phyloP scores from a whole-genome alignment of 176 grass and related monocot species.

The Typha latifolia region DNA sequence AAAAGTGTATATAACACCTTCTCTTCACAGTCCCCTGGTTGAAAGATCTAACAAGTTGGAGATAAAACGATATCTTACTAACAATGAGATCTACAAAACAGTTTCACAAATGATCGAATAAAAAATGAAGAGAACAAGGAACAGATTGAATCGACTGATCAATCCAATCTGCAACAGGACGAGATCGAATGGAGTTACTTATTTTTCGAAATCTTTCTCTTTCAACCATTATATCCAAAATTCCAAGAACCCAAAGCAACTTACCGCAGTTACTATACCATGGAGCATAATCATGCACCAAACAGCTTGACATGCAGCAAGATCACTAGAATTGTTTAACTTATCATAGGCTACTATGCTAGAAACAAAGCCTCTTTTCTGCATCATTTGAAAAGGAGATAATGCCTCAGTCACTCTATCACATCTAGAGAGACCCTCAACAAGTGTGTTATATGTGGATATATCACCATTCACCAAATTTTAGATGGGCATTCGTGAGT shows the following conservation, averaged over 20 bases:
- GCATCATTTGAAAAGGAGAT: constrained; percentile 33
- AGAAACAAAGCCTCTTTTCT: constrained; percentile 28
- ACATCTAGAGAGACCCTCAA: constrained; percentile 15
- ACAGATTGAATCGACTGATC: too few relatives aligned
- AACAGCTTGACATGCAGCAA: constrained; percentile 19
- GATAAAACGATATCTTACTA: too few relatives aligned
- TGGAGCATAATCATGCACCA: constrained; percentile 22
- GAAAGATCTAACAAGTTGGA: too few relatives aligned
- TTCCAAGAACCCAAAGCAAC: constrained; percentile 3
- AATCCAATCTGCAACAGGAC: too few relatives aligned
- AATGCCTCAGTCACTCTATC: constrained; percentile 22
- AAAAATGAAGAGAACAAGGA: too few relatives aligned
- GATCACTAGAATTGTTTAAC: constrained; percentile 16
- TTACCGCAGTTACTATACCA: background rate
- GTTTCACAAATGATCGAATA: too few relatives aligned
- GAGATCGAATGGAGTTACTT: too few relatives aligned
- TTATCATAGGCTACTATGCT: constrained; percentile 27
- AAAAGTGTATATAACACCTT: too few relatives aligned
- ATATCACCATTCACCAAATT: constrained; percentile 20
- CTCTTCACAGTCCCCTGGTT: too few relatives aligned
- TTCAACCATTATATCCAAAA: too few relatives aligned
- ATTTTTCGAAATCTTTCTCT: too few relatives aligned
- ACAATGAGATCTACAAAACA: too few relatives aligned
- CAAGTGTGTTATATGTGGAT: constrained; percentile 19
- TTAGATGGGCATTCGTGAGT: constrained; percentile 21